These are phyloP conservation scores for Mycena indigotica DNA, from an alignment of 768 basidiomycete species.

Conservation along the genomic window DNA sequence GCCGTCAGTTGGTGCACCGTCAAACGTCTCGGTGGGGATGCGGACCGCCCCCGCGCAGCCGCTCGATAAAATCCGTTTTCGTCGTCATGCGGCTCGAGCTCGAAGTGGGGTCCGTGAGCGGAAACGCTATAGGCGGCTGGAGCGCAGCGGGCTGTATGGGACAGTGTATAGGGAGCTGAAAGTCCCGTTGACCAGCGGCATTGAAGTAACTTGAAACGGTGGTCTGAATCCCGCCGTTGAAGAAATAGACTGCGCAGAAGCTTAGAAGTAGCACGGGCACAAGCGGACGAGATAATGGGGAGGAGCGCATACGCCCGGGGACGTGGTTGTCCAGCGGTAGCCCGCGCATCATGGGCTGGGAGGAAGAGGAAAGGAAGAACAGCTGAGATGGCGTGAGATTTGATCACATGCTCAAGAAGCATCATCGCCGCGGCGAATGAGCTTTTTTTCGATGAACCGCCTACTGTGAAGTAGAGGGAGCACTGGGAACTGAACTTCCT, in stretches of 20 bases:
- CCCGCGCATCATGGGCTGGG: conserved; percentile 1
- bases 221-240: neutral
- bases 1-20: conserved; percentile 44
- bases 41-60: conserved; percentile 30
- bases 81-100: neutral
- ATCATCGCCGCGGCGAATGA: neutral
- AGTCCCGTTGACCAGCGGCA: neutral
- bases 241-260: neutral
- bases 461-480: no score
- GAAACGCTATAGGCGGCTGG: neutral
- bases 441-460: no score
- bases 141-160: conserved; percentile 1
- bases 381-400: neutral
- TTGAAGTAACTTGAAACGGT: neutral
- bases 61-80: conserved; percentile 16
- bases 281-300: neutral
- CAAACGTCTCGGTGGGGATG: conserved; percentile 47
- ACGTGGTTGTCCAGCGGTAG: conserved; percentile 2
- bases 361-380: neutral
- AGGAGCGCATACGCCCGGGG: no score
- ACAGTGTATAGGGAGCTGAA: neutral
- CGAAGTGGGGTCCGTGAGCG: neutral
- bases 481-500: no score
- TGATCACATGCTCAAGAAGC: neutral
- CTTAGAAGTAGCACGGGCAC: neutral